Base-by-base conservation (phyloP, 164 flowering plant genomes). In the Euptelea pleiosperma region DNA sequence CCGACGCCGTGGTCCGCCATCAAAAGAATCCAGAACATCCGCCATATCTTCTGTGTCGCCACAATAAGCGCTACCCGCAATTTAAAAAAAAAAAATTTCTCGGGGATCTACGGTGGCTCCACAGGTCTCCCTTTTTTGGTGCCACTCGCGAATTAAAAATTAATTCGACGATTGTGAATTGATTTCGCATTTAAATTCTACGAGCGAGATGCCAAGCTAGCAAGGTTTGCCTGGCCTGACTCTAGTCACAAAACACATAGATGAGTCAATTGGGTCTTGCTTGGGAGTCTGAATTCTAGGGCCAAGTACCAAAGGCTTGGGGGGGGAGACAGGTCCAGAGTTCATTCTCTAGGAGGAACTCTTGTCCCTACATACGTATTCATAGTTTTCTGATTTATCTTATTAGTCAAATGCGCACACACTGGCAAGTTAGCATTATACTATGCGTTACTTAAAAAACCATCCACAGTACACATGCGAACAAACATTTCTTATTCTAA, bases 1-100 rank as follows among this genome's bases (percentile, higher is more conserved):
- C 28, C 50, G 16, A 64, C 58, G 52, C 60, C 51, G 67, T 67
- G 68, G 76, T 72, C 71, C 60, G 71, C 65, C 75, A 72, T 63
- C 60, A 47, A 64, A 61, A 63, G 53, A 48, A 57, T 52, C 65
- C 72, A 44, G 55, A 65, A 62, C 77, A 75, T 65, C 72, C 68
- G 72, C 72, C 77, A 60, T 43, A 55, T 66, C 72, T 63, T 41
- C 74, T 40, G 57, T 49, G 62, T 64, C 52, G 49, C 73, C 73
- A 60, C 65, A 64, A 43, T 39, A 41, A 43, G 42, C 60, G 68
- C 55, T 44, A 28, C 52, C 33, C 35, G 0, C 6, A 3, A 9
- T 21, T n/a, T 1, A 19, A 1, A 0, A 19, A 11, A 51, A 28
- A 6, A 16, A 51, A 39, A 26, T 12, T 1, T 15, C 14, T 29